Evolutionary conservation across 495 filamentous ascomycete species (phyloP).

Genomic region (Xylaria longipes): DNA sequence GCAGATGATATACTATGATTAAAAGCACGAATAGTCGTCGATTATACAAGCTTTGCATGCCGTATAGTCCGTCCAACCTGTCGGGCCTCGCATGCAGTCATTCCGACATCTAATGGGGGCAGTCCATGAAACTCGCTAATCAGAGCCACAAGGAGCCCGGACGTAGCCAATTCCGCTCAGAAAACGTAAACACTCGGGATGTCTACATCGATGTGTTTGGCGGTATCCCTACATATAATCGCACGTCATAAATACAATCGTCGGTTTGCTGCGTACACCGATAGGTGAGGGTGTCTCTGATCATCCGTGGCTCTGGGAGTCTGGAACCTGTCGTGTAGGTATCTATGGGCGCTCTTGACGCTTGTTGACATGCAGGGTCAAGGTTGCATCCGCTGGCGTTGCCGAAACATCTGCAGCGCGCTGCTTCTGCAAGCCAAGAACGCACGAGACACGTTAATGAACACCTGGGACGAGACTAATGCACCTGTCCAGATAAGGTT

Average conservation of each 20-base stretch:
- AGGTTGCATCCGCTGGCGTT: constrained; percentile 21
- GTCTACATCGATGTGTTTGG: not conserved
- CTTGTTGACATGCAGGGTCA: not conserved
- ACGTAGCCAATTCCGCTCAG: constrained; percentile 20
- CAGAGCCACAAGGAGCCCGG: constrained; percentile 14
- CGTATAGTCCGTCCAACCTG: not conserved
- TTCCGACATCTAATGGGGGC: not conserved
- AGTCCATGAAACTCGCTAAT: constrained; percentile 37
- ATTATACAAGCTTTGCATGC: not conserved
- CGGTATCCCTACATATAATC: not conserved
- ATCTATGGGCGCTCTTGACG: not conserved
- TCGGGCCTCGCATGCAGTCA: not conserved
- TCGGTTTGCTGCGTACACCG: not conserved
- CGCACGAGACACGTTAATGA: constrained; percentile 31
- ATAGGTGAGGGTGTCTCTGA: not conserved
- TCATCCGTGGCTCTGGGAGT: constrained; percentile 19
- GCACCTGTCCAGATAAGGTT: constrained; percentile 24
- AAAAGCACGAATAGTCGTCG: not conserved
- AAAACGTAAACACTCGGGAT: constrained; percentile 1
- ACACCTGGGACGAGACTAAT: constrained; percentile 31
- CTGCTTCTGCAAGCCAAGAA: constrained; percentile 25
- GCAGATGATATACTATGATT: not conserved
- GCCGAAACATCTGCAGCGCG: constrained; percentile 26
- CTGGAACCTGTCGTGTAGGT: not conserved
- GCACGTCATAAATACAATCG: not conserved